Percentiles rank a stretch among this genome's conserved stretches.
Conservation (phyloP, 23 red algal species). For the Chondrus crispus region DNA sequence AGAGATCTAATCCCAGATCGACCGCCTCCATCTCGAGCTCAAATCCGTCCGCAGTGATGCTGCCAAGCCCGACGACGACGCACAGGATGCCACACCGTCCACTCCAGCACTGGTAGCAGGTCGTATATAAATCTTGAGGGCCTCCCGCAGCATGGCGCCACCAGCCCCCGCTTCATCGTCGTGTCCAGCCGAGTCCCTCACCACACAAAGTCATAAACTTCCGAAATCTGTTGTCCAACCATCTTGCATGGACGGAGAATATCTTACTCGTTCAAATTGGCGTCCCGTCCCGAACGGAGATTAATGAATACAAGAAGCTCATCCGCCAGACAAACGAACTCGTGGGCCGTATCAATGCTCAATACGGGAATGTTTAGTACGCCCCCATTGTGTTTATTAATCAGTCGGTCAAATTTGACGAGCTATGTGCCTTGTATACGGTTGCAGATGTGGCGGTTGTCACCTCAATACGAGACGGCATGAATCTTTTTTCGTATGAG, state of each 20-base stretch:
- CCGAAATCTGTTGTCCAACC: conserved; percentile 73
- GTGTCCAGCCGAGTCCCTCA: conserved; percentile 92
- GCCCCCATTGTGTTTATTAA: conserved; percentile 97
- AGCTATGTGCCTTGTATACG: conserved; percentile 83
- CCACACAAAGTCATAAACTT: conserved; percentile 90
- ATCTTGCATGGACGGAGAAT: conserved; percentile 73
- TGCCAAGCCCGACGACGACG: conserved; percentile 21
- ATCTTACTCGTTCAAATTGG: conserved; percentile 88
- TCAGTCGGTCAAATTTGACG: conserved; percentile 85
- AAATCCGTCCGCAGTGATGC: conserved; percentile 56
- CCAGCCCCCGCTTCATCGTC: conserved; percentile 62
- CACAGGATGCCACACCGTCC: neutral
- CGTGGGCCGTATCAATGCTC: conserved; percentile 90
- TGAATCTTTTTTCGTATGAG: conserved; percentile 98
- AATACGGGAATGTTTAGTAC: conserved; percentile 76
- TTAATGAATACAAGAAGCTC: conserved; percentile 81
- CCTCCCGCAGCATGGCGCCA: neutral
- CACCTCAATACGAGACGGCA: conserved; percentile 91
- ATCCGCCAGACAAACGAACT: conserved; percentile 80
- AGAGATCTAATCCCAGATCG: conserved; percentile 77
- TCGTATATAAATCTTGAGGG: conserved; percentile 40
- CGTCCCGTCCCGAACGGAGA: conserved; percentile 70
- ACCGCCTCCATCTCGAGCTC: conserved; percentile 73
- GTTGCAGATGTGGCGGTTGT: conserved; percentile 92
- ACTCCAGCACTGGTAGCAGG: conserved; percentile 33